Evolutionary conservation across 306 rosid species (phyloP).

Genomic region (Pyrus betulifolia): DNA sequence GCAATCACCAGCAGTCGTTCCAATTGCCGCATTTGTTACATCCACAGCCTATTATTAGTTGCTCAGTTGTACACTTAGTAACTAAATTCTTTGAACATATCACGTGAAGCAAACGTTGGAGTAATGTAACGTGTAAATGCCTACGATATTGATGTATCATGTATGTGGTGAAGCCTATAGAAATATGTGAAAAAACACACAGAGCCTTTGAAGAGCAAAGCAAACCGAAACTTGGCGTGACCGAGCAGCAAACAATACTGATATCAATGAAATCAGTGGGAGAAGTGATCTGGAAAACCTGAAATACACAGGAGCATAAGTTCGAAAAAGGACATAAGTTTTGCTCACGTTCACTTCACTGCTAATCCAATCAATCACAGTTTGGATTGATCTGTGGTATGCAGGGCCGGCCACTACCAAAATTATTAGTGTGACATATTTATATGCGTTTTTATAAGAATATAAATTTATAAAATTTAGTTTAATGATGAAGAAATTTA

Average conservation of each 20-base stretch:
- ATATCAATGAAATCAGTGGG: neutral
- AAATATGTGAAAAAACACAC: neutral
- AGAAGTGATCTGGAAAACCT: slow-evolving; percentile 33
- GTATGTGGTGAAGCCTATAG: neutral
- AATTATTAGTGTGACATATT: too few species aligned
- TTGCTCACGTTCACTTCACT: slow-evolving; percentile 54
- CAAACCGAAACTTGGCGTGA: neutral
- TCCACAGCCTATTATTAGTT: slow-evolving; percentile 15
- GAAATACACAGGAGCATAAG: slow-evolving; percentile 84
- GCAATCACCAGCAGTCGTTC: slow-evolving; percentile 81
- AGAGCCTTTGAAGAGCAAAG: neutral
- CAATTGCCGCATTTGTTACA: slow-evolving; percentile 66
- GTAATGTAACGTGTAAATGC: too few species aligned
- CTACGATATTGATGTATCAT: too few species aligned
- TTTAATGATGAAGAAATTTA: too few species aligned
- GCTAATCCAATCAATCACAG: slow-evolving; percentile 53
- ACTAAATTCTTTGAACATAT: too few species aligned
- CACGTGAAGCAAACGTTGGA: too few species aligned
- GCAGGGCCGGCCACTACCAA: too few species aligned
- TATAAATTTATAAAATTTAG: too few species aligned
- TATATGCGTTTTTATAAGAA: too few species aligned
- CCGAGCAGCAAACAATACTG: neutral
- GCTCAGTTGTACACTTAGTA: neutral
- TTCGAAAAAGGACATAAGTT: slow-evolving; percentile 72
- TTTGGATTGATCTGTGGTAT: slow-evolving; percentile 39